These are phyloP conservation scores for Pseudogymnoascus sp. DNA, from an alignment of 2,329 filamentous ascomycete genomes.

Conservation along the genomic window DNA sequence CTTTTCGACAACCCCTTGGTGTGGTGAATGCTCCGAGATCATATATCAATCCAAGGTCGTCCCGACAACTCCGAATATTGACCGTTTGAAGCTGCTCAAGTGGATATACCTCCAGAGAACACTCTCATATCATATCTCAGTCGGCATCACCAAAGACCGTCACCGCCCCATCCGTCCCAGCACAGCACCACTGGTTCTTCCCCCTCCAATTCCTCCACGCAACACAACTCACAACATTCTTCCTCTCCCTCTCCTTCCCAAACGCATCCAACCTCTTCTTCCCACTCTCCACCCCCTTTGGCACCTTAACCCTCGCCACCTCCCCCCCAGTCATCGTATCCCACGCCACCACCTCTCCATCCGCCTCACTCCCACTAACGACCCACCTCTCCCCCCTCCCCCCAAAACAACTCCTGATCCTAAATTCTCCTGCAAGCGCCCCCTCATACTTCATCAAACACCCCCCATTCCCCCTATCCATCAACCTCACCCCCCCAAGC, in stretches of 20 bases:
- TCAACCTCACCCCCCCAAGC: conserved; percentile 64
- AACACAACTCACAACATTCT: conserved; percentile 52
- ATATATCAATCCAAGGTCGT: neutral
- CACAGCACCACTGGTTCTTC: conserved; percentile 56
- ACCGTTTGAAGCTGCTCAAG: neutral
- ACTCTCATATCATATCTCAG: neutral
- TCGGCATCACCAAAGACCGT: conserved; percentile 46
- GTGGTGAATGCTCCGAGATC: neutral
- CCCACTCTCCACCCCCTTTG: conserved; percentile 18
- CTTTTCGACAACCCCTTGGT: neutral
- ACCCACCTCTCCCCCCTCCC: conserved; percentile 63
- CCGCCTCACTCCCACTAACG: conserved; percentile 68
- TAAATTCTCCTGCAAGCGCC: conserved; percentile 32
- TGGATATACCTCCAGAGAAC: neutral
- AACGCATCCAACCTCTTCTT: conserved; percentile 50
- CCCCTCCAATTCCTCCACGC: conserved; percentile 55
- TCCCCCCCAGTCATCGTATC: conserved; percentile 69
- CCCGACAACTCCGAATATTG: neutral
- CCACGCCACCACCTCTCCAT: conserved; percentile 57
- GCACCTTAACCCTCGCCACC: conserved; percentile 49
- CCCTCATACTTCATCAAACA: conserved; percentile 65
- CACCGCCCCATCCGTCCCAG: conserved; percentile 56
- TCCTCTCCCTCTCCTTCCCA: conserved; percentile 50
- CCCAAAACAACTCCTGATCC: conserved; percentile 46
- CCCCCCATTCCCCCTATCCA: conserved; percentile 68